A percentile compares a stretch with the other conserved stretches of the same genome.
Evolutionary conservation across 306 rosid species (phyloP).

Genomic region (Alnus glutinosa): DNA sequence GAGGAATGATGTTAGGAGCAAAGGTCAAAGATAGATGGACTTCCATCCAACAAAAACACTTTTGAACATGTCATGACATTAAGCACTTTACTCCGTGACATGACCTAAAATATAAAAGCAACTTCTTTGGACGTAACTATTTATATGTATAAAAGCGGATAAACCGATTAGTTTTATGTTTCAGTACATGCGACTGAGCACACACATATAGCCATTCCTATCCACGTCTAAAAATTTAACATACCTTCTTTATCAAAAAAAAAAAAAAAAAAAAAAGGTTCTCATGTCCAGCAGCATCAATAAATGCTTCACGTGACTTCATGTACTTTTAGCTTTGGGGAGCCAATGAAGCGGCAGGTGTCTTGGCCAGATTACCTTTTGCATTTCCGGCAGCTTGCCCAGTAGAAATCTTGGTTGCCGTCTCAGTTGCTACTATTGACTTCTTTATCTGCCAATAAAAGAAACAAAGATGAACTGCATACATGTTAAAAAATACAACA

Average conservation of each 20-base stretch:
- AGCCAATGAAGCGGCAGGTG: slow-evolving; percentile 62
- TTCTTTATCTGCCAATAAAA: slow-evolving; percentile 72
- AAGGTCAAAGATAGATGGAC: slow-evolving; percentile 3
- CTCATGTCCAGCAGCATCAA: slow-evolving; percentile 14
- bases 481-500: neutral
- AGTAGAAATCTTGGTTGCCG: slow-evolving; percentile 51
- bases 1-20: neutral
- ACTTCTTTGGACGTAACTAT: neutral
- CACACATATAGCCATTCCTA: slow-evolving; percentile 16
- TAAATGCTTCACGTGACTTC: slow-evolving; percentile 32
- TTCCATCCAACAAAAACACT: neutral
- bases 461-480: slow-evolving; percentile 19
- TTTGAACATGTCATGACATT: neutral
- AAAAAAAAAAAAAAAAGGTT: neutral
- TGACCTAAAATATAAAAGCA: slow-evolving; percentile 7
- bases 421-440: slow-evolving; percentile 66
- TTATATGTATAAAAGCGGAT: slow-evolving; percentile 16
- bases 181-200: slow-evolving; percentile 15
- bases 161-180: neutral
- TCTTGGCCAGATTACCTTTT: slow-evolving; percentile 64
- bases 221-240: slow-evolving; percentile 12
- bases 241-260: slow-evolving; percentile 37
- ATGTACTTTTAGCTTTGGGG: slow-evolving; percentile 50
- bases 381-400: slow-evolving; percentile 82
- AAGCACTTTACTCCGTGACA: slow-evolving; percentile 13